Percentiles rank a stretch among this genome's conserved stretches.
phyloP scores from a whole-genome alignment of 495 filamentous ascomycete species.

The Melanomma pulvis-pyrius region DNA sequence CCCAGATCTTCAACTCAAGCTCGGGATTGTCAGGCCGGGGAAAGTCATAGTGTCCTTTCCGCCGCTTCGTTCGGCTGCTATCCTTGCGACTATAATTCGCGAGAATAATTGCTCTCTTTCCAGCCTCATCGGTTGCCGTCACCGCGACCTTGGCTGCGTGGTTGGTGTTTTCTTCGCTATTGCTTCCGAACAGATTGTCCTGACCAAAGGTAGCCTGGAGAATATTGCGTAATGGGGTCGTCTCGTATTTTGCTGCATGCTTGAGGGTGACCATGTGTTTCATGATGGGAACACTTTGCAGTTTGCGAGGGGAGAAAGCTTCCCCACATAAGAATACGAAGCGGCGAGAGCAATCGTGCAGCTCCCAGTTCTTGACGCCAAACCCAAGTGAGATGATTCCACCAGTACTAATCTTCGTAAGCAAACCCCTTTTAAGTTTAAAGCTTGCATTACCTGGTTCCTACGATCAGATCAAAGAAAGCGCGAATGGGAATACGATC shows the following conservation, averaged over 20 bases:
- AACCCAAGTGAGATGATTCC: conserved; percentile 61
- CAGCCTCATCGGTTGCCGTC: conserved; percentile 48
- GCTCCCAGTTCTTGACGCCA: conserved; percentile 52
- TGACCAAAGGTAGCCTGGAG: background rate
- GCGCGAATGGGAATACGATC: conserved; percentile 40
- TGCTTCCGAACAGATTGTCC: conserved; percentile 48
- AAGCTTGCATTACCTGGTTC: conserved; percentile 25
- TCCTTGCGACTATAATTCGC: conserved; percentile 55
- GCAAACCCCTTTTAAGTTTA: background rate
- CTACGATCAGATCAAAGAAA: conserved; percentile 44
- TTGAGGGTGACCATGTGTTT: conserved; percentile 41
- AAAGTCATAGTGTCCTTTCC: conserved; percentile 46
- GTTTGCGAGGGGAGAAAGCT: conserved; percentile 50
- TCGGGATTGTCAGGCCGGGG: conserved; percentile 49
- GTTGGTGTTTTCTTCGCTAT: conserved; percentile 34
- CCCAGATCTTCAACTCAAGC: conserved; percentile 53
- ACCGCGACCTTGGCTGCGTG: conserved; percentile 52
- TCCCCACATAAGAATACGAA: conserved; percentile 44
- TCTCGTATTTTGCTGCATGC: conserved; percentile 5
- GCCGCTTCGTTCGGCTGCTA: background rate
- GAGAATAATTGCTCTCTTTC: conserved; percentile 48
- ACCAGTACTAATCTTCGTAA: conserved; percentile 50
- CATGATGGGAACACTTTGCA: conserved; percentile 45
- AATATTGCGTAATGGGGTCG: background rate
- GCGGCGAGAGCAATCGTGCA: conserved; percentile 48